phyloP scores from a whole-genome alignment of 2,329 filamentous ascomycete genomes.

The Fusarium albidum region DNA sequence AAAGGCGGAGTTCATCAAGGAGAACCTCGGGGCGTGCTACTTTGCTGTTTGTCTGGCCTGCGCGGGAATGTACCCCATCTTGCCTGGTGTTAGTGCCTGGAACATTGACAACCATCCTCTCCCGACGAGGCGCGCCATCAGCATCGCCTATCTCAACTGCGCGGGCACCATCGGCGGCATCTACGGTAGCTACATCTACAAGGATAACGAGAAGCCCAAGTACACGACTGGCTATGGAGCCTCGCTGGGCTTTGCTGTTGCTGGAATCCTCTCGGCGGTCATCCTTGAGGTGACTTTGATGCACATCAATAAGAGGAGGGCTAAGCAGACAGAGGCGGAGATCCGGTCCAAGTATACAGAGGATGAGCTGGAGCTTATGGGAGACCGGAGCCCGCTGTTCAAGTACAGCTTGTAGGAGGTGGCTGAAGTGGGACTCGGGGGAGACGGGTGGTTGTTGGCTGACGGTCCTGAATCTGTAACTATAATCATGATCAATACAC shows the following conservation, averaged over 20 bases:
- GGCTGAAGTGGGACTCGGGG: too few relatives aligned
- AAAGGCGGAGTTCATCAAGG: conserved; percentile 27
- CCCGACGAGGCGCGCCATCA: conserved; percentile 46
- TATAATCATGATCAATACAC: too few relatives aligned
- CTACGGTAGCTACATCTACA: conserved; percentile 38
- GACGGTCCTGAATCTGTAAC: too few relatives aligned
- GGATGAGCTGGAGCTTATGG: conserved; percentile 43
- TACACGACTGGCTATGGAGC: conserved; percentile 40
- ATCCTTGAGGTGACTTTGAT: conserved; percentile 32
- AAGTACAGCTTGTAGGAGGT: conserved; percentile 28
- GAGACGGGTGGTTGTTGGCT: too few relatives aligned
- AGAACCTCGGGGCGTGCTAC: conserved; percentile 30
- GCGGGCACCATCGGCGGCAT: conserved; percentile 36
- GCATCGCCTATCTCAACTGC: conserved; percentile 45
- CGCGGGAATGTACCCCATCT: conserved; percentile 48
- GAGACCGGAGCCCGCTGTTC: conserved; percentile 44
- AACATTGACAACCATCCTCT: conserved; percentile 46
- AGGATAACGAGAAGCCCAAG: conserved; percentile 33
- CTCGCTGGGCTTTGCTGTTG: conserved; percentile 30
- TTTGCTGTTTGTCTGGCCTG: conserved; percentile 33
- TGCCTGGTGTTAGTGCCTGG: conserved; percentile 47
- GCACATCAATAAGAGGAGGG: conserved; percentile 38
- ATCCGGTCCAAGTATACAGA: conserved; percentile 40
- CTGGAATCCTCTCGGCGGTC: conserved; percentile 24
- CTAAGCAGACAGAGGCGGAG: conserved; percentile 34